Percentiles rank a stretch among this genome's conserved stretches.
These are phyloP conservation scores for Lonicera japonica DNA, from an alignment of 129 eudicot species.

Conservation along the genomic window DNA sequence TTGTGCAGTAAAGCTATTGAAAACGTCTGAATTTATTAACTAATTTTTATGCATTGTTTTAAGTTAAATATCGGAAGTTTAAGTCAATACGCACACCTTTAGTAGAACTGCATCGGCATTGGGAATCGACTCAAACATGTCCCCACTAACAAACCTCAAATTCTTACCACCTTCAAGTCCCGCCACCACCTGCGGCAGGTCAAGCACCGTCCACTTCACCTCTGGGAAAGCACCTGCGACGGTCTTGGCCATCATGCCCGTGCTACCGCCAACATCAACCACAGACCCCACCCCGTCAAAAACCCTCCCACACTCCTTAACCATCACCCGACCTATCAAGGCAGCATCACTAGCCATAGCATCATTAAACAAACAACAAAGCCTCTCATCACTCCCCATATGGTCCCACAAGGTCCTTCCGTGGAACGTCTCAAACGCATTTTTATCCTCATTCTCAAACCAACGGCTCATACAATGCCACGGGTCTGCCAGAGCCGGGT, in stretches of 20 bases:
- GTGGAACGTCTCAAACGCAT: conserved; percentile 20
- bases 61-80: too few relatives aligned
- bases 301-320: conserved; percentile 5
- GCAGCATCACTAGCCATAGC: conserved; percentile 33
- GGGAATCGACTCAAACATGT: conserved; percentile 30
- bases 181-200: conserved; percentile 32
- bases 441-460: conserved; percentile 5
- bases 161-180: conserved; percentile 22
- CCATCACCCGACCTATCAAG: conserved; percentile 12
- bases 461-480: conserved; percentile 20
- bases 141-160: conserved; percentile 21
- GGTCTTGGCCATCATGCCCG: conserved; percentile 21
- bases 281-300: conserved; percentile 25
- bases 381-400: conserved; percentile 5
- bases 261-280: conserved; percentile 42
- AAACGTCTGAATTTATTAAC: too few relatives aligned
- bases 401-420: conserved; percentile 25
- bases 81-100: conserved; percentile 16
- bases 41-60: too few relatives aligned
- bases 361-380: conserved; percentile 13
- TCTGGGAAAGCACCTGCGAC: conserved; percentile 22
- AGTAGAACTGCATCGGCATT: conserved; percentile 23
- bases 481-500: conserved; percentile 7
- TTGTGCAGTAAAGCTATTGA: too few relatives aligned
- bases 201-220: conserved; percentile 25